Conservation (phyloP, 441 rosid species). For the Euphorbia celastroides region DNA sequence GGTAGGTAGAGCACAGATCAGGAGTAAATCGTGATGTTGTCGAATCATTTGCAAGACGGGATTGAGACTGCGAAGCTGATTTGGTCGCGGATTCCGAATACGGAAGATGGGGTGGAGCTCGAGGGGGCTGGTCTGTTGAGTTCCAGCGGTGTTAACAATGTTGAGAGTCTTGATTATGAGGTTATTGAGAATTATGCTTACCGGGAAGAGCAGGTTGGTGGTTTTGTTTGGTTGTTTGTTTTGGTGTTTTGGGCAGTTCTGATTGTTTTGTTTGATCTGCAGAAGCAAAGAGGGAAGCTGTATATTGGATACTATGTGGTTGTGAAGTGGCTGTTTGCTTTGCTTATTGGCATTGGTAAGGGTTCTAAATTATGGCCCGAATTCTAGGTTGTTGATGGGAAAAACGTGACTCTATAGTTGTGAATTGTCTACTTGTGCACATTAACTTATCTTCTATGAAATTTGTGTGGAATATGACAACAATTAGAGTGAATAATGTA, state of each 20-base stretch:
- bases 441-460: not conserved
- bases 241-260: not conserved
- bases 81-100: slow-evolving; percentile 81
- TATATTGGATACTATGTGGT: slow-evolving; percentile 63
- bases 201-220: slow-evolving; percentile 77
- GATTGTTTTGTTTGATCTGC: slow-evolving; percentile 1
- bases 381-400: not conserved
- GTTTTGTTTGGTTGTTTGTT: not conserved
- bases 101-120: slow-evolving; percentile 52
- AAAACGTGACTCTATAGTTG: not conserved
- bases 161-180: slow-evolving; percentile 90
- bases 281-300: slow-evolving; percentile 91
- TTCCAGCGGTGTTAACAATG: slow-evolving; percentile 34
- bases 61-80: slow-evolving; percentile 57
- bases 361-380: not conserved
- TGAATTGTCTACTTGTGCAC: not conserved
- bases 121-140: slow-evolving; percentile 48
- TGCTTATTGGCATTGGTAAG: slow-evolving; percentile 92
- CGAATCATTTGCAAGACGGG: slow-evolving; percentile 78
- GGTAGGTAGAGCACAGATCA: not conserved
- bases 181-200: slow-evolving; percentile 90
- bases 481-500: not conserved
- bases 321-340: slow-evolving; percentile 95
- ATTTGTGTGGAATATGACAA: not conserved
- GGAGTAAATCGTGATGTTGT: slow-evolving; percentile 37